Evolutionary conservation across 2,329 filamentous ascomycete genomes (phyloP), one percentile per base, ranked within the genome.

Genomic region (Fusarium sp.): DNA sequence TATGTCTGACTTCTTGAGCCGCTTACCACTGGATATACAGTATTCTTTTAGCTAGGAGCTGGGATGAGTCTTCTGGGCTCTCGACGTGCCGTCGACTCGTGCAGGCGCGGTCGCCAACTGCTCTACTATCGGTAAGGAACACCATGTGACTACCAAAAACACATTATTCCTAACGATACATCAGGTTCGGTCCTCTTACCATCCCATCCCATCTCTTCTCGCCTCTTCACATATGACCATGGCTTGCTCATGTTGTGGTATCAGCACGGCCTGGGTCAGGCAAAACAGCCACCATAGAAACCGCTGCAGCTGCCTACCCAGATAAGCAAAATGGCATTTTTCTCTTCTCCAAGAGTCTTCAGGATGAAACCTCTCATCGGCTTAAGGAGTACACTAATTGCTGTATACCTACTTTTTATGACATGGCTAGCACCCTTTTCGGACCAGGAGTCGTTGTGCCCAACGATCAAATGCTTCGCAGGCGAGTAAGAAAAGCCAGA

Each of bases 201-300:
- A 14, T n/a, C 11, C 33, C 21, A 14, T n/a, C 11, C 13, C 15
- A 44, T n/a, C 28, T 34, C 42, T n/a, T 45, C 9, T 24, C 57
- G 49, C 8, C 17, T 40, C 21, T 49, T 64, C 11, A 46, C 42
- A 10, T 17, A 46, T 10, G 40, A n/a, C 31, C 42, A 22, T 51
- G 28, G n/a, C 22, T 21, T 21, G 21, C 38, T 50, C 17, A 79
- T 62, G 70, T 77, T 2, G 66, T 79, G 8, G 76, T 79, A 13
- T 78, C 77, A 2, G 77, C 76, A 5, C 70, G 75, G 19, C 76
- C 77, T 7, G 77, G 77, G 1, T 76, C 77, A 2, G 77, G 77
- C 2, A 79, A 79, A 51, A 76, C 76, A 9, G 71, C 76, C 1
- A 78, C 74, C 3, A 74, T 76, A 17, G 72, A 77, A 58, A 73